Evolutionary conservation across 2,329 filamentous ascomycete species (phyloP).

Genomic region (Cytospora leucostoma): DNA sequence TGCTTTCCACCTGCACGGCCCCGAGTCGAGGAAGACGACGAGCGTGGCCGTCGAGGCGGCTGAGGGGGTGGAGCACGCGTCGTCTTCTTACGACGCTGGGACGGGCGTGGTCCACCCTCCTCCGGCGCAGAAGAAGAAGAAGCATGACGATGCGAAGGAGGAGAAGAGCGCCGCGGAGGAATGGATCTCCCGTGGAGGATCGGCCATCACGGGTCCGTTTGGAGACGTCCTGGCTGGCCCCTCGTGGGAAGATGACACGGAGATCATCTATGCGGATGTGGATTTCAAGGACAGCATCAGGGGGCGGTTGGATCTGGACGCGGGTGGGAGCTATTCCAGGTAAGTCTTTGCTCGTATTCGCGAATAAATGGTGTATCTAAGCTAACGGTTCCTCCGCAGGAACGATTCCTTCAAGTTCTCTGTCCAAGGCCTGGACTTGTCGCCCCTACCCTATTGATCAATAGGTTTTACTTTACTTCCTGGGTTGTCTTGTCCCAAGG

Average conservation of each 20-base stretch:
- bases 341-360: slow-evolving; percentile 42
- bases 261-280: slow-evolving; percentile 69
- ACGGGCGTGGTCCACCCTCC: slow-evolving; percentile 16
- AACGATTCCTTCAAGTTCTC: slow-evolving; percentile 64
- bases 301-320: slow-evolving; percentile 79
- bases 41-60: no score
- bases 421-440: slow-evolving; percentile 59
- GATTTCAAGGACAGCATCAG: slow-evolving; percentile 87
- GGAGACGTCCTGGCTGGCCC: slow-evolving; percentile 81
- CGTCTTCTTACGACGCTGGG: background rate
- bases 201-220: slow-evolving; percentile 75
- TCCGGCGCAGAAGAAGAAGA: background rate
- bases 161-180: slow-evolving; percentile 40
- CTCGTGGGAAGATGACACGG: slow-evolving; percentile 76
- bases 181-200: slow-evolving; percentile 74
- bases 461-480: slow-evolving; percentile 10
- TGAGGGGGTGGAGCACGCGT: no score
- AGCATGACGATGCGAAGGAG: slow-evolving; percentile 23
- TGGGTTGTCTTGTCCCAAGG: no score
- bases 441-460: slow-evolving; percentile 57
- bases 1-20: no score
- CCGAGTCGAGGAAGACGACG: no score
- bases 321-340: slow-evolving; percentile 82
- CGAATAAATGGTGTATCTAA: background rate
- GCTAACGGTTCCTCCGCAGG: slow-evolving; percentile 37